These are phyloP conservation scores for Apostasia shenzhenica DNA, from an alignment of 106 monocot species.

Conservation along the genomic window DNA sequence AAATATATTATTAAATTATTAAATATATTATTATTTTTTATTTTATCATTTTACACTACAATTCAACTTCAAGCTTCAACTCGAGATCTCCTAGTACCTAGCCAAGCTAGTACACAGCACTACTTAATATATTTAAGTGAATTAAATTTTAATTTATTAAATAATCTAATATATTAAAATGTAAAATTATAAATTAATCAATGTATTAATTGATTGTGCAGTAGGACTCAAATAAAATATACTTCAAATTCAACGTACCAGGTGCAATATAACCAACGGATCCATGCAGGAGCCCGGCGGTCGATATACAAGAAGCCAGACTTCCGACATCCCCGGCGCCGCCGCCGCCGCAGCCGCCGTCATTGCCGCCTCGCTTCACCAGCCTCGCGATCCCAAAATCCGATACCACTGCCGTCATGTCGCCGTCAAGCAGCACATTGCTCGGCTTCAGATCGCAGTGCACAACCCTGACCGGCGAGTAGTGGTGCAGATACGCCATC, in stretches of 20 bases:
- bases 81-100: too few species aligned
- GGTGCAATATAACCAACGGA: slow-evolving; percentile 92
- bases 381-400: slow-evolving; percentile 83
- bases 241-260: slow-evolving; percentile 24
- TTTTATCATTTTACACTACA: too few species aligned
- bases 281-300: slow-evolving; percentile 53
- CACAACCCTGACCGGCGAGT: slow-evolving; percentile 63
- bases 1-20: too few species aligned
- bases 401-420: slow-evolving; percentile 74
- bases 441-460: slow-evolving; percentile 97
- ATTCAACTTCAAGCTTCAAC: too few species aligned
- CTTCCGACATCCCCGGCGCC: background rate
- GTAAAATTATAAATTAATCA: too few species aligned
- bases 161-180: too few species aligned
- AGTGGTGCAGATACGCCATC: slow-evolving; percentile 83
- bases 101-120: too few species aligned
- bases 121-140: too few species aligned
- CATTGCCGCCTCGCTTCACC: slow-evolving; percentile 28
- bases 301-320: slow-evolving; percentile 21
- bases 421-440: slow-evolving; percentile 80
- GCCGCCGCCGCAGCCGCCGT: background rate
- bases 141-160: too few species aligned
- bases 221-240: background rate
- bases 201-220: background rate
- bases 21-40: too few species aligned